Evolutionary conservation across 1,284 basidiomycete genomes (phyloP).

Genomic region (Vanrija sp.): DNA sequence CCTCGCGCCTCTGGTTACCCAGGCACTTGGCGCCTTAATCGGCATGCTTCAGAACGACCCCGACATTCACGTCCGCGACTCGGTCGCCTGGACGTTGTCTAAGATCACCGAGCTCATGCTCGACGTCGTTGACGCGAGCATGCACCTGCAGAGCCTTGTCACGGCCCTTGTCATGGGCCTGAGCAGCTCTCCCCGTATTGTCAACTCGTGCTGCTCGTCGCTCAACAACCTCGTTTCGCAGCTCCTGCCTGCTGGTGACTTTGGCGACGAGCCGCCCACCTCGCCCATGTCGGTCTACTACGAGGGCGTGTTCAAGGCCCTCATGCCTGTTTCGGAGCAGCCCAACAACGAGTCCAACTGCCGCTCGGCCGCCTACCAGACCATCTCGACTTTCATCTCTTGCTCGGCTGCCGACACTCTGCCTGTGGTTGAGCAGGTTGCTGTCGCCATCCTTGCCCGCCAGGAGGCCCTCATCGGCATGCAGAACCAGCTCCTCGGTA

Average conservation of each 20-base stretch:
- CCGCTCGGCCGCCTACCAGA: constrained; percentile 94
- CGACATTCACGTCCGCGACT: constrained; percentile 88
- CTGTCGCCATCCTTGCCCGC: constrained; percentile 73
- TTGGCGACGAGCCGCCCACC: constrained; percentile 53
- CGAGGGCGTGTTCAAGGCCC: constrained; percentile 75
- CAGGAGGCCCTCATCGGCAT: constrained; percentile 85
- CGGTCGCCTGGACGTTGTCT: constrained; percentile 95
- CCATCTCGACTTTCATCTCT: constrained; percentile 79
- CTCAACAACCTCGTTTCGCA: constrained; percentile 92
- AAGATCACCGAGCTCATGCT: constrained; percentile 90
- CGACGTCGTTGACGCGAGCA: constrained; percentile 79
- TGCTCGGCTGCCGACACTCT: constrained; percentile 80
- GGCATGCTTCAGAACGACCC: constrained; percentile 84
- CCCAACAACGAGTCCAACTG: constrained; percentile 85
- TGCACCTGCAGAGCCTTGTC: constrained; percentile 79
- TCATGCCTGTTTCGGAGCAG: constrained; percentile 77
- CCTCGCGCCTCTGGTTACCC: constrained; percentile 83
- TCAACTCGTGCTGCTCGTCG: constrained; percentile 93
- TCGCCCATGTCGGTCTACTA: constrained; percentile 81
- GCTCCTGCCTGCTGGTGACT: constrained; percentile 58
- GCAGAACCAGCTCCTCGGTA: constrained; percentile 88
- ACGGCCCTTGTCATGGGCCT: constrained; percentile 79
- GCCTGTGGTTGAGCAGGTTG: constrained; percentile 74
- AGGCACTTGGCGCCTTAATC: constrained; percentile 90
- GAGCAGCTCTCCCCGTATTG: constrained; percentile 72